Conservation (phyloP, 768 basidiomycete genomes). For the Tulasnella sp. region DNA sequence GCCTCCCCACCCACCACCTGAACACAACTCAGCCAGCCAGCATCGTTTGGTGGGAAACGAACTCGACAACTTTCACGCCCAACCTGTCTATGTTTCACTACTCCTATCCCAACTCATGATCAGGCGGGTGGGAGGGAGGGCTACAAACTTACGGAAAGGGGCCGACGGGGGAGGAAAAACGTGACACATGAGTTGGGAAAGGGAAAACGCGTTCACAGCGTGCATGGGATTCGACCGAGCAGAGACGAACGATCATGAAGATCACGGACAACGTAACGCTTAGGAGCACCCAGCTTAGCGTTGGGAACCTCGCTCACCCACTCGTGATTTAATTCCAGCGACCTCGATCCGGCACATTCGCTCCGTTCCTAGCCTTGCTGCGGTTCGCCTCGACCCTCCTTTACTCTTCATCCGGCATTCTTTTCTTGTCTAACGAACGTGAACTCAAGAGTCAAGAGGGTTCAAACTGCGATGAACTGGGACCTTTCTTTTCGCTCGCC, state of each 20-base stretch:
- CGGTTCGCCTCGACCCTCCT: background rate
- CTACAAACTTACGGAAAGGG: background rate
- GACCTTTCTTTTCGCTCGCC: background rate
- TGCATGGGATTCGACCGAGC: background rate
- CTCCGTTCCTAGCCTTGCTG: background rate
- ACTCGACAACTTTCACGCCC: background rate
- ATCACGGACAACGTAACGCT: background rate
- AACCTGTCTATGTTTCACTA: background rate
- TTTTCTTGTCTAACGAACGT: background rate
- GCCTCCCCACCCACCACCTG: background rate
- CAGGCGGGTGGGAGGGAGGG: background rate
- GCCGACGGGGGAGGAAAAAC: background rate
- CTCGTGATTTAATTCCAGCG: slow-evolving; percentile 2
- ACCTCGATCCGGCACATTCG: background rate
- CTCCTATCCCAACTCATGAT: background rate
- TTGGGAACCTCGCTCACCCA: background rate
- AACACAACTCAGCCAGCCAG: background rate
- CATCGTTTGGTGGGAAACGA: background rate
- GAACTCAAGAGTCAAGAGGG: background rate
- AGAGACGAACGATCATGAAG: background rate
- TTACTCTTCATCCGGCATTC: background rate
- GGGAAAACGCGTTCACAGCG: background rate
- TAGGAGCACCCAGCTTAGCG: background rate
- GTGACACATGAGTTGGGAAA: background rate
- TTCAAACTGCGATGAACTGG: background rate